Conservation (phyloP, 768 basidiomycete genomes). For the Tylopilus sp. region DNA sequence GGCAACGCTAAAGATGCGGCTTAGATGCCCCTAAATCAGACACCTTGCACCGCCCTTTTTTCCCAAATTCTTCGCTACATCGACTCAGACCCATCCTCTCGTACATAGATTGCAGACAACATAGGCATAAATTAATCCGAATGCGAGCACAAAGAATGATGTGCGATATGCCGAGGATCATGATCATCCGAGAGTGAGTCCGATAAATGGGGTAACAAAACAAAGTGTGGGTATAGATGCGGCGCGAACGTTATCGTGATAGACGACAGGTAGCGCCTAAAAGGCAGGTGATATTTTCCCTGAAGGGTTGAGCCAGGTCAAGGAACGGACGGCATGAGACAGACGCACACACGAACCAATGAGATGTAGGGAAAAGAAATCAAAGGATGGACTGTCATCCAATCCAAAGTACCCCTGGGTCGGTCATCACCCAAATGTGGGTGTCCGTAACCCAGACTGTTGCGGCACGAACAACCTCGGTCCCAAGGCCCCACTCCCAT, state of each 20-base stretch:
- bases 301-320: not conserved
- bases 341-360: not conserved
- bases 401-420: not conserved
- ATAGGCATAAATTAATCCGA: not conserved
- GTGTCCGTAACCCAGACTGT: slow-evolving; percentile 25
- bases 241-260: not conserved
- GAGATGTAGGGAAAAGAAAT: not conserved
- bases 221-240: not conserved
- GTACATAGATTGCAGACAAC: not conserved
- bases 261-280: not conserved
- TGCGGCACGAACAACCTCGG: slow-evolving; percentile 25
- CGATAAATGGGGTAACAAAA: not conserved
- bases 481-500: slow-evolving; percentile 6
- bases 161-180: not conserved
- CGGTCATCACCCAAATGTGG: slow-evolving; percentile 22
- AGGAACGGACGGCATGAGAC: not conserved
- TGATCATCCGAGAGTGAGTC: not conserved
- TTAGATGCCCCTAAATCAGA: too few species aligned
- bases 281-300: not conserved
- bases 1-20: too few species aligned
- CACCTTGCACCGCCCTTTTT: too few species aligned
- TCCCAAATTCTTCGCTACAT: too few species aligned
- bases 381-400: too few species aligned
- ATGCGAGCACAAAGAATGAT: not conserved
- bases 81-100: not conserved